Conservation (phyloP, 106 monocot species). For the Phalaenopsis equestris region DNA sequence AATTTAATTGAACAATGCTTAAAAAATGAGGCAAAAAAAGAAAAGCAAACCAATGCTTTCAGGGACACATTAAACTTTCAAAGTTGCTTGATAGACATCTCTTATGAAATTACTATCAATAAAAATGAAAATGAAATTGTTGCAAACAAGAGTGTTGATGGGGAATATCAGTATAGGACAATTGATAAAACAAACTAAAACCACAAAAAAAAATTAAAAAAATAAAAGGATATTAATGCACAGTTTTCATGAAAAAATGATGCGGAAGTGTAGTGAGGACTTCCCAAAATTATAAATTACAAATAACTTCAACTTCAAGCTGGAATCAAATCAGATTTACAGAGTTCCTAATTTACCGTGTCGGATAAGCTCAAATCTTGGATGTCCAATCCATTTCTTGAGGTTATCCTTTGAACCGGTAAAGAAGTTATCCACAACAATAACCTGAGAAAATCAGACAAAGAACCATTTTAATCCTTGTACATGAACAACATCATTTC, state of each 20-base stretch:
- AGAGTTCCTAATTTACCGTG: slow-evolving; percentile 47
- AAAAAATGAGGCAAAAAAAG: not conserved
- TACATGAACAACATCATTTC: not conserved
- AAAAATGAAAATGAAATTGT: not conserved
- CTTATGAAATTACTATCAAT: not conserved
- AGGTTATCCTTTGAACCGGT: slow-evolving; percentile 95
- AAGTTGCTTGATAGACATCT: not conserved
- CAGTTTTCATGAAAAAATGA: not conserved
- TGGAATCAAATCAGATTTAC: not conserved
- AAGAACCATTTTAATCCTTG: slow-evolving; percentile 6
- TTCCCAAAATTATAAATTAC: not conserved
- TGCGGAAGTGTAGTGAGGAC: not conserved
- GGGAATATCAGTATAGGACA: not conserved
- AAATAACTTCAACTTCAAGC: not conserved
- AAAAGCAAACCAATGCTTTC: not conserved
- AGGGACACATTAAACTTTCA: not conserved
- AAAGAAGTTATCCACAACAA: slow-evolving; percentile 86
- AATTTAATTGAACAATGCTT: not conserved
- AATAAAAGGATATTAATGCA: not conserved
- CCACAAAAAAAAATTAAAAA: not conserved
- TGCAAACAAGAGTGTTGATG: not conserved
- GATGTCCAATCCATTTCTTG: slow-evolving; percentile 87
- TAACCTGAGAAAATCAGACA: slow-evolving; percentile 38
- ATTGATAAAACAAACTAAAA: not conserved
- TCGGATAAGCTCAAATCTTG: slow-evolving; percentile 93